Conservation (phyloP, 192 early-diverging fungal species). For the Coemansia aciculifera region DNA sequence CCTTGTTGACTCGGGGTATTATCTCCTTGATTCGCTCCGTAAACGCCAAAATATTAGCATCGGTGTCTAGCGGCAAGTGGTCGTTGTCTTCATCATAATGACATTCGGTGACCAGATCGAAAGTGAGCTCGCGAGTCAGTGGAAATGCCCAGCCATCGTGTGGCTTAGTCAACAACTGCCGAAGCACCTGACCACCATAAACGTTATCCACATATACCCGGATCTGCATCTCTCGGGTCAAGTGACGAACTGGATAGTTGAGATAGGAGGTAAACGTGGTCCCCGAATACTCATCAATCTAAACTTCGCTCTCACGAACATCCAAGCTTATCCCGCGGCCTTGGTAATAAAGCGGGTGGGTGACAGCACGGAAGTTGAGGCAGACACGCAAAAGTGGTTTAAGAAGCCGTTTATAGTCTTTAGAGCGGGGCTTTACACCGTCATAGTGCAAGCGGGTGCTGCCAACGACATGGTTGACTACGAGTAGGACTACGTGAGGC, state of each 20-base stretch:
- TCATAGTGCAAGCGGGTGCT: not conserved
- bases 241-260: too few relatives aligned
- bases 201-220: not conserved
- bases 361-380: not conserved
- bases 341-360: not conserved
- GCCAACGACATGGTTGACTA: not conserved
- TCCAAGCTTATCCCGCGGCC: too few relatives aligned
- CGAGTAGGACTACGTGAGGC: not conserved
- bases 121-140: not conserved
- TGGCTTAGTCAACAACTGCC: not conserved
- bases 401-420: too few relatives aligned
- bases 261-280: too few relatives aligned
- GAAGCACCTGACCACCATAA: not conserved
- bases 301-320: too few relatives aligned
- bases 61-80: not conserved
- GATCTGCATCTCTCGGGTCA: not conserved
- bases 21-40: not conserved
- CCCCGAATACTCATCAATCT: too few relatives aligned
- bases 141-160: not conserved
- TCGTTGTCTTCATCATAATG: not conserved
- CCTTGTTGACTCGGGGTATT: not conserved
- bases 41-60: not conserved
- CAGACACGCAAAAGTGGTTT: not conserved
- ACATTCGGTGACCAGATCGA: not conserved
- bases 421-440: too few relatives aligned